Evolutionary conservation across 129 eudicot species (phyloP).

Genomic region (Escallonia rubra): DNA sequence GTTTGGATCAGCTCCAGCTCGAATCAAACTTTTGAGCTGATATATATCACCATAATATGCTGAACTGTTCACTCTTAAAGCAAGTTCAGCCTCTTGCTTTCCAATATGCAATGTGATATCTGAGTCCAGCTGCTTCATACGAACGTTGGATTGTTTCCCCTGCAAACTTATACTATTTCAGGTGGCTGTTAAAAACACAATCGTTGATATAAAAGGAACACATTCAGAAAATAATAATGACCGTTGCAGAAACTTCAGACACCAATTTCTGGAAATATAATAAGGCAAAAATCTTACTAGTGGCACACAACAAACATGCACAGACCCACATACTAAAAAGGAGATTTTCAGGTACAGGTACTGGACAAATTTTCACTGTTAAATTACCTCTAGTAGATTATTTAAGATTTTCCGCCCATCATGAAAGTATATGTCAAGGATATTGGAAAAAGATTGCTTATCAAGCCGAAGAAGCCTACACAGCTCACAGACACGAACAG

Average conservation of each 20-base stretch:
- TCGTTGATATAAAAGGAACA: too few relatives aligned
- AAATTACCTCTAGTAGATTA: slow-evolving; percentile 51
- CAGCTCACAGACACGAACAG: slow-evolving; percentile 46
- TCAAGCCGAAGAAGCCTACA: slow-evolving; percentile 54
- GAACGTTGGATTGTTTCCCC: slow-evolving; percentile 44
- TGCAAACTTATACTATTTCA: slow-evolving; percentile 1
- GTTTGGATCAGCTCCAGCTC: slow-evolving; percentile 60
- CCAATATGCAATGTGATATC: slow-evolving; percentile 44
- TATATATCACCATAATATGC: slow-evolving; percentile 46
- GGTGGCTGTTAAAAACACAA: too few relatives aligned
- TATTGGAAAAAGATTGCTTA: slow-evolving; percentile 41
- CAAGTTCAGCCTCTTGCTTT: slow-evolving; percentile 55
- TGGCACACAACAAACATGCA: too few relatives aligned
- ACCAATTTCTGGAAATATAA: too few relatives aligned
- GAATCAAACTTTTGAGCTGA: slow-evolving; percentile 43
- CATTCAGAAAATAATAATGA: too few relatives aligned
- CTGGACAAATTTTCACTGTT: too few relatives aligned
- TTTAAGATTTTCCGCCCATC: slow-evolving; percentile 53
- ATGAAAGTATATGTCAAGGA: slow-evolving; percentile 45
- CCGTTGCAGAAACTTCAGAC: too few relatives aligned
- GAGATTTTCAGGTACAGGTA: background rate
- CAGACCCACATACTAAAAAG: too few relatives aligned
- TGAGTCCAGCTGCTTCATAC: slow-evolving; percentile 47
- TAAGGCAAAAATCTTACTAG: too few relatives aligned
- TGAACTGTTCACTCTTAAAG: slow-evolving; percentile 54